Evolutionary conservation across 768 basidiomycete genomes (phyloP).

Genomic region (Cubamyces sp.): DNA sequence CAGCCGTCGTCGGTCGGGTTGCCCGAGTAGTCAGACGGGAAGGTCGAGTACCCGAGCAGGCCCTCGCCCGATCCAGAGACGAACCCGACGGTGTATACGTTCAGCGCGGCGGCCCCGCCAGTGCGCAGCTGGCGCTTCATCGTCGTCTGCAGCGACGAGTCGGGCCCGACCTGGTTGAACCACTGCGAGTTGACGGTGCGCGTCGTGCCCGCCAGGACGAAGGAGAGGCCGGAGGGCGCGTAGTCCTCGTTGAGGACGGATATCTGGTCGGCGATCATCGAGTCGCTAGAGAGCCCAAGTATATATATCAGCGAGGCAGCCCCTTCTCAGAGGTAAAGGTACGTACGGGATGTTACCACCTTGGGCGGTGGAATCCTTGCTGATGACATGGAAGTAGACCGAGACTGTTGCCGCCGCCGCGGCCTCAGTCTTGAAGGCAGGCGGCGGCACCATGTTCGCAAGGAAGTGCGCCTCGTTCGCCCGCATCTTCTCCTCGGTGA

Average conservation of each 20-base stretch:
- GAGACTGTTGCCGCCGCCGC: conserved; percentile 34
- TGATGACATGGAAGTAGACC: conserved; percentile 51
- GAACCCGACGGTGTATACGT: conserved; percentile 58
- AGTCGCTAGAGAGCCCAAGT: conserved; percentile 28
- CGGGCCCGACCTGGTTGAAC: conserved; percentile 50
- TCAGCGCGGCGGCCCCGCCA: conserved; percentile 47
- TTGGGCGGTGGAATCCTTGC: conserved; percentile 40
- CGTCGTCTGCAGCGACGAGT: conserved; percentile 40
- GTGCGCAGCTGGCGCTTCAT: conserved; percentile 53
- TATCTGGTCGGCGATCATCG: conserved; percentile 46
- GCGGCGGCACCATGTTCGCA: conserved; percentile 41
- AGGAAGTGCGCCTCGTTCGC: conserved; percentile 47
- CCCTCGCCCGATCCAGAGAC: conserved; percentile 42
- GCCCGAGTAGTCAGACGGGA: conserved; percentile 48
- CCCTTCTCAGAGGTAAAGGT: too few species aligned
- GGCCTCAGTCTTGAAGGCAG: conserved; percentile 2
- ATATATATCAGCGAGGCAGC: too few species aligned
- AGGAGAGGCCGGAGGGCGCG: conserved; percentile 41
- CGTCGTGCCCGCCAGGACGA: conserved; percentile 45
- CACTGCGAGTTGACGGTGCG: conserved; percentile 50
- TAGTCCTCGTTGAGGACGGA: conserved; percentile 48
- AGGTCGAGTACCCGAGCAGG: conserved; percentile 58
- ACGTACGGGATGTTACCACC: conserved; percentile 50
- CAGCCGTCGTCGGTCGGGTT: conserved; percentile 54
- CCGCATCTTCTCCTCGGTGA: conserved; percentile 41